These are phyloP conservation scores for Nakazawaea anatomiae DNA, from an alignment of 805 yeast species.

Conservation along the genomic window DNA sequence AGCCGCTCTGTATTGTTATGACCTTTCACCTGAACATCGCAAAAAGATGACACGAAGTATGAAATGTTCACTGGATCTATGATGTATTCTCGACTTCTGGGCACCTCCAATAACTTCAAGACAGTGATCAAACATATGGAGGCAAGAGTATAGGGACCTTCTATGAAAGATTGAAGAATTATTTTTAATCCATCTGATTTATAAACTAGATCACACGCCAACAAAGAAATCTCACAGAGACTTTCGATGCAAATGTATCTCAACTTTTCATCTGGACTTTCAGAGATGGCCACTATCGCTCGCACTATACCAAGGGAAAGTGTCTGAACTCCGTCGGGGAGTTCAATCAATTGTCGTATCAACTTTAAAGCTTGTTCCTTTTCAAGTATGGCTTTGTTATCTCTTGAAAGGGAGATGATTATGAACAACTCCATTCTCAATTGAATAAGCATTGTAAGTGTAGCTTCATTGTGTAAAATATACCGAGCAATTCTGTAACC, in stretches of 20 bases:
- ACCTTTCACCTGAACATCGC: conserved; percentile 49
- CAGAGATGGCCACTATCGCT: conserved; percentile 60
- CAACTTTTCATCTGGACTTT: conserved; percentile 45
- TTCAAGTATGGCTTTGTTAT: conserved; percentile 49
- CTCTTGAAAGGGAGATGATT: conserved; percentile 58
- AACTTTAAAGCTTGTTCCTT: conserved; percentile 74
- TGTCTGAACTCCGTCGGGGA: conserved; percentile 45
- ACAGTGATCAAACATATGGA: conserved; percentile 22
- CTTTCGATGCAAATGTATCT: conserved; percentile 47
- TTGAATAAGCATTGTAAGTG: conserved; percentile 47
- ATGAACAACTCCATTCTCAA: conserved; percentile 58
- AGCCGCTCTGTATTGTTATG: conserved; percentile 48
- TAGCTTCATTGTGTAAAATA: conserved; percentile 46
- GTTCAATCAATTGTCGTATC: conserved; percentile 53
- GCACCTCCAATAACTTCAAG: conserved; percentile 50
- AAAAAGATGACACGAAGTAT: conserved; percentile 60
- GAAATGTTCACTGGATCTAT: conserved; percentile 60
- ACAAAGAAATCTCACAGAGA: conserved; percentile 41
- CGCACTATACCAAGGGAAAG: conserved; percentile 60
- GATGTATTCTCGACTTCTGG: conserved; percentile 45
- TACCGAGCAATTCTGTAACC: conserved; percentile 74
- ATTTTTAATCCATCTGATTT: conserved; percentile 39
- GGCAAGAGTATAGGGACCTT: conserved; percentile 44
- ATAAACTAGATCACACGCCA: conserved; percentile 35
- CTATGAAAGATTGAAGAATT: conserved; percentile 42